Percentiles rank a stretch among this genome's conserved stretches.
phyloP scores from a whole-genome alignment of 140 eudicot species.

The Anethum foeniculum region DNA sequence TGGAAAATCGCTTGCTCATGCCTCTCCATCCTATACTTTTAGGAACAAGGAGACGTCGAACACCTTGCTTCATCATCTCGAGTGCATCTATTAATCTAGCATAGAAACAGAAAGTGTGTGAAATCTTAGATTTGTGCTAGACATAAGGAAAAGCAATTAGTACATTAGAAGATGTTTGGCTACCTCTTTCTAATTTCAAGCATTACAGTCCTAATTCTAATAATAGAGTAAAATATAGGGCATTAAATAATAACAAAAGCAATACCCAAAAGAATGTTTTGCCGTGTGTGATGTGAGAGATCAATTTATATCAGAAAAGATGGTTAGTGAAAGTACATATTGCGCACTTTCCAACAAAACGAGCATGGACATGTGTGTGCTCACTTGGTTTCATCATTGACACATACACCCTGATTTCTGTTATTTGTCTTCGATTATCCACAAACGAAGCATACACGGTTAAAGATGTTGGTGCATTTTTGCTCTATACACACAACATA shows the following conservation, averaged over 20 bases:
- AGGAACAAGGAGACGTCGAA: constrained; percentile 77
- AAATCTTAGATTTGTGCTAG: neutral
- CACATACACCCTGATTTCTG: neutral
- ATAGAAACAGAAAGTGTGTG: neutral
- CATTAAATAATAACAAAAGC: neutral
- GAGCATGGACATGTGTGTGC: neutral
- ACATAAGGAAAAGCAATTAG: neutral
- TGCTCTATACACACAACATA: neutral
- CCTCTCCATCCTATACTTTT: constrained; percentile 79
- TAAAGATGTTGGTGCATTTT: neutral
- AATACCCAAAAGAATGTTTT: neutral
- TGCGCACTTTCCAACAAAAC: neutral
- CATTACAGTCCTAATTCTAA: neutral
- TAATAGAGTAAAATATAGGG: neutral
- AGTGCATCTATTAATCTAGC: constrained; percentile 84
- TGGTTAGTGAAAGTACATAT: neutral
- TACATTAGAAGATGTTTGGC: neutral
- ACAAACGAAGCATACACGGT: neutral
- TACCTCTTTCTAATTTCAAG: neutral
- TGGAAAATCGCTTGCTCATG: constrained; percentile 84
- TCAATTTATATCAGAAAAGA: neutral
- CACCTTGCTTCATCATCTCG: constrained; percentile 98
- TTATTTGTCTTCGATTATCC: neutral
- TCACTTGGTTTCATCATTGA: neutral
- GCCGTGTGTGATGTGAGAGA: neutral